Conservation (phyloP, 2,329 filamentous ascomycete genomes). For the Zasmidium angulare region DNA sequence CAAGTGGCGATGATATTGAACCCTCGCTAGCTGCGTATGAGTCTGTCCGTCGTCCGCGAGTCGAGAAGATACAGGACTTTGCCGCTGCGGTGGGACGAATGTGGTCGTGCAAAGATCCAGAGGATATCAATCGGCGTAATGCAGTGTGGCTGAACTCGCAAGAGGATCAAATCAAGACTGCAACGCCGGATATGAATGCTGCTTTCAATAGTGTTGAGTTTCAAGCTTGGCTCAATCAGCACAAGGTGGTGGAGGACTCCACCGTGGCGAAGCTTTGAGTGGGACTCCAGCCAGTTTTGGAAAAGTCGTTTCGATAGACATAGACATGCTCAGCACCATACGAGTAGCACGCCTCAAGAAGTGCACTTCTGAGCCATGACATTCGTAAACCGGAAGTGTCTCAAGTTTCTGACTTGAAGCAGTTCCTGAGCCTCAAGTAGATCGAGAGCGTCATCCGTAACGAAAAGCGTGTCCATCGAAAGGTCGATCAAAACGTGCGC, state of each 20-base stretch:
- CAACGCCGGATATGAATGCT: not conserved
- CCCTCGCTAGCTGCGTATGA: not conserved
- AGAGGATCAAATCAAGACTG: not conserved
- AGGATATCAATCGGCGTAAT: not conserved
- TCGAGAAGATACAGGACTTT: constrained; percentile 1
- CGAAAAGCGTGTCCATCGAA: constrained; percentile 11
- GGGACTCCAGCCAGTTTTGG: no score
- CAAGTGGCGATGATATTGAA: no score
- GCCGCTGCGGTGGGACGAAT: not conserved
- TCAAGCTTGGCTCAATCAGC: no score
- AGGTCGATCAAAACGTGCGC: constrained; percentile 15
- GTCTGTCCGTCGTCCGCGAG: not conserved
- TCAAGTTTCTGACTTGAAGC: constrained; percentile 3
- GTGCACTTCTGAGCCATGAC: constrained; percentile 16
- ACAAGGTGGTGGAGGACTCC: no score
- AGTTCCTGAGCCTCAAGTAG: not conserved
- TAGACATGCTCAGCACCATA: no score
- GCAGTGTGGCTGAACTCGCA: not conserved
- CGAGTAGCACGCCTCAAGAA: constrained; percentile 8
- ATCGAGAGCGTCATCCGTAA: constrained; percentile 12
- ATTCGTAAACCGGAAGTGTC: constrained; percentile 16
- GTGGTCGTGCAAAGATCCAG: constrained; percentile 2
- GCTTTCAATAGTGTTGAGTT: not conserved
- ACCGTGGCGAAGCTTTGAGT: no score
- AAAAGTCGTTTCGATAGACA: no score